Base-by-base conservation (phyloP, 257 asterid species). In the Mitragyna speciosa region DNA sequence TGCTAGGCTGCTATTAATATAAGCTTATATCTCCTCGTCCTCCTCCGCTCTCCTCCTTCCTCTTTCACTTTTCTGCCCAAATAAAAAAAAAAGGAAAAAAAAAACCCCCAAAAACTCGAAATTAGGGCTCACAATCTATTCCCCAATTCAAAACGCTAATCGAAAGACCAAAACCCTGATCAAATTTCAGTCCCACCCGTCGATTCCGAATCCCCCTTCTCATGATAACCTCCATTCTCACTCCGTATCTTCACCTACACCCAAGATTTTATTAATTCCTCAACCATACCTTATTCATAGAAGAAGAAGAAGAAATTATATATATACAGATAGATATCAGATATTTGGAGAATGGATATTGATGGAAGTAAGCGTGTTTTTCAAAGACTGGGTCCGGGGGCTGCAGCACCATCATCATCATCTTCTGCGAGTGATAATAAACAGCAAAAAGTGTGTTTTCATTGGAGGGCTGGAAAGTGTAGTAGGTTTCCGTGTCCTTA, bases 401-500 rank as follows among this genome's bases (percentile, higher is more conserved):
- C 92, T 51, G 86, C 92, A 58, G 73, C 76, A 76, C 52, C 74
- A 10, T 75, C 83, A 12, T 75, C 81, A 12, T 76, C 81, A 20
- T 73, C 83, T 16, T 75, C 82, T 15, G 76, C 69, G n/a, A 75
- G 52, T 71, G 89, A 88, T 51, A 86, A 68, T 76, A 87, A 59
- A 45, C 85, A 84, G 83, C 92, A 90, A 80, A 94, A 90, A 82
- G 97, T 96, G 10, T 96, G 98, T 72, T 87, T 67, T 83, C 81
- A 86, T 82, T 94, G 99, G 99, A 85, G 92, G 76, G 94, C 89
- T 73, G 99, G 99, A 2, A 91, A 89, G 90, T 96, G 99, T 83
- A 87, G 78, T 31, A 86, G 97, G 76, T 83, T 3, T 80, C 96
- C 97, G 17, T 94, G 98, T 81, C 92, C 91, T 14, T 96, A 56